These are phyloP conservation scores for Fraxinus pennsylvanica DNA, from an alignment of 257 asterid genomes.

Conservation along the genomic window DNA sequence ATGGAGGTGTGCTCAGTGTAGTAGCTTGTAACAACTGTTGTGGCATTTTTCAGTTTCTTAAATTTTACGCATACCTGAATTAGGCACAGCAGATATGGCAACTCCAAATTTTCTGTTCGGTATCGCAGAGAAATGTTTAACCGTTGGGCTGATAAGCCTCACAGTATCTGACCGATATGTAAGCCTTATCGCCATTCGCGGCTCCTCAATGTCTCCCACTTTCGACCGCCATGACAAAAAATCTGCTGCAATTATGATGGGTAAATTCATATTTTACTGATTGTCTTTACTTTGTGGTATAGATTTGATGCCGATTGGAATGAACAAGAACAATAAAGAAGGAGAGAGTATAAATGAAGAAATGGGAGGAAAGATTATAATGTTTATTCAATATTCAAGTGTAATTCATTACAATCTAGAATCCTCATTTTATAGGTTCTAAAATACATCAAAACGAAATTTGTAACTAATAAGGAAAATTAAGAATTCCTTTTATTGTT, in stretches of 20 bases:
- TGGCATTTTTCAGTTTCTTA: background rate
- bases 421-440: too few species aligned
- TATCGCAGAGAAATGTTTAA: slow-evolving; percentile 47
- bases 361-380: too few species aligned
- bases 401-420: too few species aligned
- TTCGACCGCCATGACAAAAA: slow-evolving; percentile 49
- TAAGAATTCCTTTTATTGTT: background rate
- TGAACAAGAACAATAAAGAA: too few species aligned
- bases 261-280: slow-evolving; percentile 33
- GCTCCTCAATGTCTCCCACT: slow-evolving; percentile 86
- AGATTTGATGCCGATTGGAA: too few species aligned
- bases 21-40: background rate
- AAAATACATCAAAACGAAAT: too few species aligned
- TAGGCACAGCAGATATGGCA: slow-evolving; percentile 36
- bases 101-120: slow-evolving; percentile 42
- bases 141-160: slow-evolving; percentile 64
- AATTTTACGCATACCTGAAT: background rate
- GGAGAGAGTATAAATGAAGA: too few species aligned
- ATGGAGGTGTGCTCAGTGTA: background rate
- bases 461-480: too few species aligned
- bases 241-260: slow-evolving; percentile 38
- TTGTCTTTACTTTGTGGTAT: background rate
- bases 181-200: slow-evolving; percentile 66
- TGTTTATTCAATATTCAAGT: too few species aligned
- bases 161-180: slow-evolving; percentile 74